These are phyloP conservation scores for Xylaria sp. DNA, from an alignment of 2,329 filamentous ascomycete species.

Conservation along the genomic window DNA sequence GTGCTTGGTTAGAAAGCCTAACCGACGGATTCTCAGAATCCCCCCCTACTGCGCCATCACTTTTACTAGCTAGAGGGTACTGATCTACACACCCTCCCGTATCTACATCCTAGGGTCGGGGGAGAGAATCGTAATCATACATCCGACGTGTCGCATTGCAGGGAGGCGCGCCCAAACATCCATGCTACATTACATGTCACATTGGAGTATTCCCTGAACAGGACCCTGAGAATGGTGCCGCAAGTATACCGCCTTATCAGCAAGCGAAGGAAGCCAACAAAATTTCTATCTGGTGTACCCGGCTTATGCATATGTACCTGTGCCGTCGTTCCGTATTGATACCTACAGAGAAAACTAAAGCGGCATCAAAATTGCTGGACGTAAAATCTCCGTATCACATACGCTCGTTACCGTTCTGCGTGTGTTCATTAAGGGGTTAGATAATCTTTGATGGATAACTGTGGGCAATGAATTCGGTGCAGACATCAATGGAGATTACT, in stretches of 20 bases:
- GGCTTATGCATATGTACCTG: background rate
- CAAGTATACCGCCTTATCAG: background rate
- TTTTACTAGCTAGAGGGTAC: background rate
- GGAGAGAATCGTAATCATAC: background rate
- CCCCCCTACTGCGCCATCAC: background rate
- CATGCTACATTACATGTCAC: slow-evolving; percentile 11
- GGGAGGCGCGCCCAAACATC: background rate
- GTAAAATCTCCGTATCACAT: slow-evolving; percentile 10
- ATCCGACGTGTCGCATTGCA: slow-evolving; percentile 11
- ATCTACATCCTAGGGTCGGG: background rate
- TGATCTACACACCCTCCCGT: background rate
- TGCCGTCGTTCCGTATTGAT: background rate
- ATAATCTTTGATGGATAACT: background rate
- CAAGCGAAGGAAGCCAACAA: background rate
- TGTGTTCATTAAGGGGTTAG: background rate
- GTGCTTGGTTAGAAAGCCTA: background rate
- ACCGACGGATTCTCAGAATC: background rate
- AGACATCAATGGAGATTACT: background rate
- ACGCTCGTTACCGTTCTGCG: background rate
- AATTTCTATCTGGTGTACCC: background rate
- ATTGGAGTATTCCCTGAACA: background rate
- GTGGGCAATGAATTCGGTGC: background rate
- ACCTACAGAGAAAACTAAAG: background rate
- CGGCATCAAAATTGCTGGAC: background rate
- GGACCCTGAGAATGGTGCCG: background rate